Base-by-base conservation (phyloP, 2,329 filamentous ascomycete genomes). In the Sclerotinia glacialis region DNA sequence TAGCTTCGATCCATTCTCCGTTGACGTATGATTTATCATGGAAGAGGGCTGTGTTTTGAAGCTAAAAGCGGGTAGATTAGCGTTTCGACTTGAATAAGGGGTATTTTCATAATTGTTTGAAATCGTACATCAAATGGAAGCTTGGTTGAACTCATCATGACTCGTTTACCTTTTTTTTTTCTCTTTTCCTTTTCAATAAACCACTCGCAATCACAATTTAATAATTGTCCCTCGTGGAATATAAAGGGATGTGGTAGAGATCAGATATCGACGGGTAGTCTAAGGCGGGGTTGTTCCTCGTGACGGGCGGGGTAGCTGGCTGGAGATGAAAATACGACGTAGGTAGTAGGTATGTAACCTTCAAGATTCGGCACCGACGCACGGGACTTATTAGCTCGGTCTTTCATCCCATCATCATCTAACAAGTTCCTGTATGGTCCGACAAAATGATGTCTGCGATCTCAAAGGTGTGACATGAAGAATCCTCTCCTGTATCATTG, bases 1-100 rank as follows among this genome's bases (percentile, higher is more conserved):
- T 83, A 4, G 83, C 79, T 70, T 83, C 82, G 47, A 83, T 77
- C 83, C 83, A 86, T 72, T 83, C 72, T n/a, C 83, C 83, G 67
- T 82, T 76, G 49, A 86, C 79, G 67, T 83, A 82, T 0, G 82
- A 83, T 68, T 83, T 76, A 64, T 83, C 81, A 62, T 81, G 81
- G 73, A 86, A 82, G n/a, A 86, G 73, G 31, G 82, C 80, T 14
- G 82, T 78, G 68, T 83, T 81, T 73, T 83, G 83, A 69, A 86
- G 78, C 80, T 85, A 53, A 56, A n/a, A 21, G 58, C 31, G 44
- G 37, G 37, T 6, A 34, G 31, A 42, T 70, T 53, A 69, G 61
- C n/a, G 14, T 53, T 40, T 58, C 6, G n/a, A 46, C 14, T 12
- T 46, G 12, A 47, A 37, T 26, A 26, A 34, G 26, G 11, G 61